phyloP scores from a whole-genome alignment of 352 stramenopile genomes.

The Phytophthora europaea region DNA sequence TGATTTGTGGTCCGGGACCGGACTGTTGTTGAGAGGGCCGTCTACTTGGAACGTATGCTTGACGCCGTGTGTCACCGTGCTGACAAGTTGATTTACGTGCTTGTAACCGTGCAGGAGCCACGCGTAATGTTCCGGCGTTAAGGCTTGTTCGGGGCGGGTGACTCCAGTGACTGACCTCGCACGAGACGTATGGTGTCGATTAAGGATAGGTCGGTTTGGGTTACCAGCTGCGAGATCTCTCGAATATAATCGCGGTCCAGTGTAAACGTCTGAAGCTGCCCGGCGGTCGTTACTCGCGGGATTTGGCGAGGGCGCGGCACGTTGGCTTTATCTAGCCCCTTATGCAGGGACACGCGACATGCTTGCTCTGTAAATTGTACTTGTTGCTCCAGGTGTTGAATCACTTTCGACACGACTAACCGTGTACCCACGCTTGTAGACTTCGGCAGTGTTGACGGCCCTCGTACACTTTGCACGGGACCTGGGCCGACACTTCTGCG shows the following conservation, averaged over 20 bases:
- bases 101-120: not conserved
- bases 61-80: not conserved
- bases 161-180: not conserved
- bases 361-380: not conserved
- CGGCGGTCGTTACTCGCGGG: no score
- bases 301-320: no score
- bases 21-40: not conserved
- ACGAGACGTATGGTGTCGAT: not conserved
- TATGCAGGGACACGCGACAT: not conserved
- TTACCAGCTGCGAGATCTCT: not conserved
- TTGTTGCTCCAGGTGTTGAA: not conserved
- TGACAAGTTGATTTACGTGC: not conserved
- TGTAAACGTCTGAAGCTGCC: not conserved
- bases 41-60: not conserved
- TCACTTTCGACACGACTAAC: not conserved
- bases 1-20: not conserved
- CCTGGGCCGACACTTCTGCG: no score
- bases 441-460: no score
- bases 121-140: not conserved
- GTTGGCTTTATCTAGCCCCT: no score
- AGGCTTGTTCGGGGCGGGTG: not conserved
- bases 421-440: not conserved
- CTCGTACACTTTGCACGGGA: not conserved
- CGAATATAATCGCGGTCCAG: not conserved
- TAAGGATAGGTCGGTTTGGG: not conserved